Base-by-base conservation (phyloP, 2,329 filamentous ascomycete species). In the Neurospora sp. region DNA sequence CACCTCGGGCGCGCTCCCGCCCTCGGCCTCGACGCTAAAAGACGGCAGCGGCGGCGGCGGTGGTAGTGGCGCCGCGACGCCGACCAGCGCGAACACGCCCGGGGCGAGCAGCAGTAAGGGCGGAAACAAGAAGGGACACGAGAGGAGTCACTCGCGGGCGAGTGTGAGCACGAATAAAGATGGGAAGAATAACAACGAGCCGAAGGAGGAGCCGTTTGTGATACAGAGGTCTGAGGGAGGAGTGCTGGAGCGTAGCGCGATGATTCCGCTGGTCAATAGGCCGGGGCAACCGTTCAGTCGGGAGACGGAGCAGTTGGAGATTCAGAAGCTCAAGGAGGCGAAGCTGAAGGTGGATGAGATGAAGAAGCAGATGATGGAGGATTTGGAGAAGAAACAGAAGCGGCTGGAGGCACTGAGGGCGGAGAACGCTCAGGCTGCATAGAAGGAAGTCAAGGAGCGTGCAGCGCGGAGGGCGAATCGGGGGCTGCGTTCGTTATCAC, bases 221-320 rank as follows among this genome's bases (percentile, higher is more conserved):
- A 36, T 62, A 33, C 77, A 79, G 71, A 77, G 80, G 70, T 81
- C 80, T 70, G 80, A 82, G 73, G 84, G 85, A 74, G 84, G 86
- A 69, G 82, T 88, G 66, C 86, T 88, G 74, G 87, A 90, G 74
- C 86, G 89, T 71, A 92, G 89, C 67, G 92, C 92, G 69, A 89
- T 93, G 82, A 88, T 96, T 72, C 92, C 92, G 4, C 83, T 88
- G 69, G 84, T 82, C 66, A 90, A 87, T 76, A 84, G 87, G 8
- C 87, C 89, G 2, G 89, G 86, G 40, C 90, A 90, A 77, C 89
- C 88, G n/a, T 94, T 92, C 77, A 92, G 89, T 79, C 84, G 85
- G 70, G 88, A 91, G 81, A 90, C 88, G 66, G 91, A 92, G 81
- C 83, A 86, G 73, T 80, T 86, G 6, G 88, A 90, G 79, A 80